These are phyloP conservation scores for Aspergillus piperis DNA, from an alignment of 2,329 filamentous ascomycete species.

Conservation along the genomic window DNA sequence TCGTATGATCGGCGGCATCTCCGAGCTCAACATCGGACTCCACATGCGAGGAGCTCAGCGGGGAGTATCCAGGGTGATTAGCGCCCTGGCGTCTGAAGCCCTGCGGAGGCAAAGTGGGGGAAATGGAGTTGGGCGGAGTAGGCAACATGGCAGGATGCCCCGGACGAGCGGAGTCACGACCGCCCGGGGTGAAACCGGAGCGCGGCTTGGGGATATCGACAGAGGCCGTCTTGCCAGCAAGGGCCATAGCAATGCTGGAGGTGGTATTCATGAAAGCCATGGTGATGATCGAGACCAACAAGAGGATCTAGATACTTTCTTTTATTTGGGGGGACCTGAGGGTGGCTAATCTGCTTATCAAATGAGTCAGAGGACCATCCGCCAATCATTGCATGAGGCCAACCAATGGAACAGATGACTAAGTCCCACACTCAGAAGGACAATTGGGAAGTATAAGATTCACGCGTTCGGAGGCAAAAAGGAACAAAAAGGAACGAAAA, in stretches of 20 bases:
- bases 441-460: background rate
- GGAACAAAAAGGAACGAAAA: slow-evolving; percentile 2
- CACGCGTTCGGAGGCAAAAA: background rate
- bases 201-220: slow-evolving; percentile 52
- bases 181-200: slow-evolving; percentile 30
- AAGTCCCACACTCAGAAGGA: background rate
- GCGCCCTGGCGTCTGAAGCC: slow-evolving; percentile 67
- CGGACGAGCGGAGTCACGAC: slow-evolving; percentile 35
- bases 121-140: slow-evolving; percentile 94
- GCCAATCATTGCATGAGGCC: slow-evolving; percentile 14
- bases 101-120: slow-evolving; percentile 80
- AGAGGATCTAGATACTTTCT: background rate
- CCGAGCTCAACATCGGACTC: slow-evolving; percentile 88
- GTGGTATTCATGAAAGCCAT: slow-evolving; percentile 47
- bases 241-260: slow-evolving; percentile 53
- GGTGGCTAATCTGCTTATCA: slow-evolving; percentile 25
- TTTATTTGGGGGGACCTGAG: background rate
- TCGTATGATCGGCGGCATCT: slow-evolving; percentile 61
- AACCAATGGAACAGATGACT: slow-evolving; percentile 9
- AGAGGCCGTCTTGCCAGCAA: slow-evolving; percentile 53
- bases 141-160: slow-evolving; percentile 59
- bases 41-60: slow-evolving; percentile 55
- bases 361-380: slow-evolving; percentile 26
- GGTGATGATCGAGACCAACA: slow-evolving; percentile 24
- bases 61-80: slow-evolving; percentile 41